These are phyloP conservation scores for Coemansia sp. DNA, from an alignment of 192 early-diverging fungal genomes.

Conservation along the genomic window DNA sequence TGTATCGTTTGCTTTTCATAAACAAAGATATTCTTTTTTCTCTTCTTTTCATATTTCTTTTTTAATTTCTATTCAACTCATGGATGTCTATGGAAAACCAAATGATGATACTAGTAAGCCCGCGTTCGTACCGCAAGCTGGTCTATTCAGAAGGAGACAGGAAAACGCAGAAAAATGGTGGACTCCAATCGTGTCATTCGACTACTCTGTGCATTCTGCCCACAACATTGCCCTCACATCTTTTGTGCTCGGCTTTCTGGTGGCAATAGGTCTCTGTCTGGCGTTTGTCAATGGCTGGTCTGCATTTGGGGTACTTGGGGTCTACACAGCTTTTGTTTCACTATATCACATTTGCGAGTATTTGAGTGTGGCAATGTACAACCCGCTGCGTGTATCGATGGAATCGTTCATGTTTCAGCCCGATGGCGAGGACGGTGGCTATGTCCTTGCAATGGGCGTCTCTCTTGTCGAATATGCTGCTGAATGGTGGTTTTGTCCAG, in stretches of 20 bases:
- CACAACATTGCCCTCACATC: conserved; percentile 82
- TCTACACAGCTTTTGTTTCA: conserved; percentile 66
- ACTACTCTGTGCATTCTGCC: conserved; percentile 67
- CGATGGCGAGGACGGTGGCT: conserved; percentile 26
- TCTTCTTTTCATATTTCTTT: conserved; percentile 23
- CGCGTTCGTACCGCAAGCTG: conserved; percentile 23
- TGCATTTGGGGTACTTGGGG: conserved; percentile 57
- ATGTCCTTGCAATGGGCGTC: conserved; percentile 21
- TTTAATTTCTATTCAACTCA: background rate
- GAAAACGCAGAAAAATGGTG: conserved; percentile 28
- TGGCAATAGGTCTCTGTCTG: conserved; percentile 58
- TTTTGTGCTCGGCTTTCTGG: conserved; percentile 65
- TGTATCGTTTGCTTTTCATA: background rate
- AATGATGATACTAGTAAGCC: background rate
- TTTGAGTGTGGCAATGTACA: conserved; percentile 79
- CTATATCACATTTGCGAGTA: conserved; percentile 90
- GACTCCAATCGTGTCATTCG: conserved; percentile 56
- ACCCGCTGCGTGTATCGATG: conserved; percentile 65
- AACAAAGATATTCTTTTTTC: background rate
- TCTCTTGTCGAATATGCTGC: conserved; percentile 58
- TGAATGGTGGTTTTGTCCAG: conserved; percentile 60
- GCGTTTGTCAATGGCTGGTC: conserved; percentile 31
- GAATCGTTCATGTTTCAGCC: conserved; percentile 56
- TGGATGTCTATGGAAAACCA: background rate
- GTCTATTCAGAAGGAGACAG: conserved; percentile 17